Base-by-base conservation (phyloP, 2,329 filamentous ascomycete species). In the Chalaropsis ovoidea region DNA sequence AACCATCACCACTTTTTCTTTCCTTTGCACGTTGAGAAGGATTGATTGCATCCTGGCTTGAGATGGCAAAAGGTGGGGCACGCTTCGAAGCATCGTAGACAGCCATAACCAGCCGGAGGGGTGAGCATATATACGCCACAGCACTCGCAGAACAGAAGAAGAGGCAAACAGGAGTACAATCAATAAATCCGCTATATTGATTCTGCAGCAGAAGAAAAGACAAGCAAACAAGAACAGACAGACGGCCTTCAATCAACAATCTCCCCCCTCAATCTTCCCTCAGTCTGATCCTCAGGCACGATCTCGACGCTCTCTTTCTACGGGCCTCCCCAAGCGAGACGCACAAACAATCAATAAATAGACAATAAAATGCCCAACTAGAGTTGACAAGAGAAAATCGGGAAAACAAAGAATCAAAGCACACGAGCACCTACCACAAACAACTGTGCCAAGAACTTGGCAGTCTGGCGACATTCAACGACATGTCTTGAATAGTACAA, bases 351-450 rank as follows among this genome's bases (percentile, higher is more conserved):
- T 5, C 24, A 17, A 62, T 31, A 24, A 27, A 24, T 45, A 27
- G n/a, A 61, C 35, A 24, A 43, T 43, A 62, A 62, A 45, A 62
- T 11, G 24, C 31, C 5, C 22, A n/a, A 43, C 2, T 35, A 61
- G 19, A 62, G 60, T 31, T 27, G 60, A 42, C 19, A 65, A 61
- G 58, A 60, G 45, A 39, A 35, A 11, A 49, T 22, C 4, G 47
- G 19, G 47, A 42, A 52, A 62, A 45, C 45, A 62, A 65, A 65
- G 42, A 65, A 61, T 60, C 15, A 61, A 22, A 19, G 22, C 60
- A 62, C 60, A 62, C 60, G 60, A 62, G 39, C 39, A 43, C 60
- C 60, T 62, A 62, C 60, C 60, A 43, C 60, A 62, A 62, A 3
- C 35, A 62, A 45, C 24, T 5, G 27, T 56, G 60, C 60, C 60